Base-by-base conservation (phyloP, 306 rosid species). In the Cucumis sativus region DNA sequence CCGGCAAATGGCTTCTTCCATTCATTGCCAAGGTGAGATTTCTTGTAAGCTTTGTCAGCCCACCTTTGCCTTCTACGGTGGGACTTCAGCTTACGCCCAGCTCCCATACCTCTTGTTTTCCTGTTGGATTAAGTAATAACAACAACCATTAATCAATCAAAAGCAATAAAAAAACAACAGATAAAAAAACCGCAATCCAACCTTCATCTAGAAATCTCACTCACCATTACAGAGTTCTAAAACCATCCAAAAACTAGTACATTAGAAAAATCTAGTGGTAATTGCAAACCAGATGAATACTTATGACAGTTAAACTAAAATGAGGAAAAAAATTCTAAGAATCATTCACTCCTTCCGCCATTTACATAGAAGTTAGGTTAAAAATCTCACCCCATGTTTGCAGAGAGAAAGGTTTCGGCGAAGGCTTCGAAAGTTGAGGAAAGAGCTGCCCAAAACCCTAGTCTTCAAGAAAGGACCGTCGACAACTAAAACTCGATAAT, bases 1-100 rank as follows among this genome's bases (percentile, higher is more conserved):
- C 97, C 97, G 13, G 97, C 94, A 78, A 91, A 91, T 21, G 97
- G 97, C 30, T 89, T 89, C 87, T 91, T 91, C 97, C 97, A 91
- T 70, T 91, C 97, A 75, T 91, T 91, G 13, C 97, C 97, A 71
- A 71, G 76, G 59, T 71, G 76, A 71, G 76, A 71, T 14, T 71
- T 71, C 59, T 71, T 71, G 5, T 71, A 71, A 14, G 76, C n/a
- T 8, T 71, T 71, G 40, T 71, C 76, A 47, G 76, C 76, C 76
- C 76, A 71, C 58, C 76, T 71, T 71, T 71, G 76, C 76, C 76
- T 71, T 71, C 76, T 71, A 16, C 76, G 76, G 76, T 71, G 76
- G 76, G 76, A 71, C 7, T 71, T 71, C 59, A 71, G 59, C 76
- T 71, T 71, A 41, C 95, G 97, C 28, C 90, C 95, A 58, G 97